Conservation (phyloP, 2,329 filamentous ascomycete species). For the Cadophora sp. region DNA sequence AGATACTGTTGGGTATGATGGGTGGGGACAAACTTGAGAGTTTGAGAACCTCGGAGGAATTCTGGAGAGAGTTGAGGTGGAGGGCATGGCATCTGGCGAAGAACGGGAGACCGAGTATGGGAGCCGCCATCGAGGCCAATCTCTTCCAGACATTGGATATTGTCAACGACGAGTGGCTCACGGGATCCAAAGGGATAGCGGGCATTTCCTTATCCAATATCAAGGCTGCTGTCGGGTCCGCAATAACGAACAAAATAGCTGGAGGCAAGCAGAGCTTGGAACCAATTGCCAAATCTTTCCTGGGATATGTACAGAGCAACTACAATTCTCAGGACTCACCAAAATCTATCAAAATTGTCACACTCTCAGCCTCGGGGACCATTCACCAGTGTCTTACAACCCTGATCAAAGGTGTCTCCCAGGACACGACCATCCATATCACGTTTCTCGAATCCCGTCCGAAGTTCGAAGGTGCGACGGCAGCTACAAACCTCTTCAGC, state of each 20-base stretch:
- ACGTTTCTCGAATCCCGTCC: slow-evolving; percentile 72
- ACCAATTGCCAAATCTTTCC: slow-evolving; percentile 21
- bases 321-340: too few relatives aligned
- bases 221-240: slow-evolving; percentile 30
- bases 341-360: slow-evolving; percentile 59
- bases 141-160: slow-evolving; percentile 54
- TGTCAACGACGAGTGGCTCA: neutral
- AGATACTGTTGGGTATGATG: slow-evolving; percentile 56
- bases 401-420: slow-evolving; percentile 47
- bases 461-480: slow-evolving; percentile 67
- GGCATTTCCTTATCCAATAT: slow-evolving; percentile 7
- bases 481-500: slow-evolving; percentile 52
- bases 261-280: slow-evolving; percentile 22
- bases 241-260: slow-evolving; percentile 37
- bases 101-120: slow-evolving; percentile 71
- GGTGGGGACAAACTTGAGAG: slow-evolving; percentile 42
- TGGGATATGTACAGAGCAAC: slow-evolving; percentile 23
- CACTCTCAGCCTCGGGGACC: slow-evolving; percentile 68
- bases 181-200: neutral
- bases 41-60: slow-evolving; percentile 46
- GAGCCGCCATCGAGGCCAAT: slow-evolving; percentile 61
- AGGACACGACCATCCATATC: slow-evolving; percentile 56
- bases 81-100: slow-evolving; percentile 69
- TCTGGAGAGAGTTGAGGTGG: slow-evolving; percentile 64
- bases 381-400: slow-evolving; percentile 55